These are phyloP conservation scores for Glycine soja DNA, from an alignment of 306 rosid genomes.

Conservation along the genomic window DNA sequence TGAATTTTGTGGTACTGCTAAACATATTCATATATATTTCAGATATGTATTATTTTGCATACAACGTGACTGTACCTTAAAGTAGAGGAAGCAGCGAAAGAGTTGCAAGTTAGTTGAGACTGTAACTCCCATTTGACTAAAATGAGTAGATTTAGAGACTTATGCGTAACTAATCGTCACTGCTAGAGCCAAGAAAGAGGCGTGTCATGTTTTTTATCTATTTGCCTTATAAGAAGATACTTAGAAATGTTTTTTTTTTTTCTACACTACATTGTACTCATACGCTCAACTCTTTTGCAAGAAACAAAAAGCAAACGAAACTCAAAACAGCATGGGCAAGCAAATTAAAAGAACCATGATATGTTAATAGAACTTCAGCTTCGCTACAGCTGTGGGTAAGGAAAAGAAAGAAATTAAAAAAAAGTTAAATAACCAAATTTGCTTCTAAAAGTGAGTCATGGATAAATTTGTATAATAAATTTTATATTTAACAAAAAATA, in stretches of 20 bases:
- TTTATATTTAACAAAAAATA: too few species aligned
- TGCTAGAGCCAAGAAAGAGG: neutral
- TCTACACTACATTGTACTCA: too few species aligned
- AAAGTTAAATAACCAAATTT: too few species aligned
- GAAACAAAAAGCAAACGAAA: too few species aligned
- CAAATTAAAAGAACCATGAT: too few species aligned
- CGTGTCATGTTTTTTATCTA: neutral
- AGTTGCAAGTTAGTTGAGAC: neutral
- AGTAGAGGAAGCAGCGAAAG: neutral
- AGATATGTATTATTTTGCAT: neutral
- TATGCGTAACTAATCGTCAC: neutral
- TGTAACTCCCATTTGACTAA: conserved; percentile 7
- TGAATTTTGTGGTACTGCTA: neutral
- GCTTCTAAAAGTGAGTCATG: too few species aligned
- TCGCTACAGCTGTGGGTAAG: too few species aligned
- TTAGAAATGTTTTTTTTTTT: too few species aligned
- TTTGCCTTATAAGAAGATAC: neutral
- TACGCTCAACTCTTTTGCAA: neutral
- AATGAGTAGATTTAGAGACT: neutral
- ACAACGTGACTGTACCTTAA: neutral
- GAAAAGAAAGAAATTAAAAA: too few species aligned
- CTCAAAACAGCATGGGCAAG: too few species aligned
- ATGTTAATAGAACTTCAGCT: too few species aligned
- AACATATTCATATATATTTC: neutral
- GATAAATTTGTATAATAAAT: too few species aligned